Evolutionary conservation across 495 filamentous ascomycete species (phyloP).

Genomic region (Podospora pseudopauciseta): DNA sequence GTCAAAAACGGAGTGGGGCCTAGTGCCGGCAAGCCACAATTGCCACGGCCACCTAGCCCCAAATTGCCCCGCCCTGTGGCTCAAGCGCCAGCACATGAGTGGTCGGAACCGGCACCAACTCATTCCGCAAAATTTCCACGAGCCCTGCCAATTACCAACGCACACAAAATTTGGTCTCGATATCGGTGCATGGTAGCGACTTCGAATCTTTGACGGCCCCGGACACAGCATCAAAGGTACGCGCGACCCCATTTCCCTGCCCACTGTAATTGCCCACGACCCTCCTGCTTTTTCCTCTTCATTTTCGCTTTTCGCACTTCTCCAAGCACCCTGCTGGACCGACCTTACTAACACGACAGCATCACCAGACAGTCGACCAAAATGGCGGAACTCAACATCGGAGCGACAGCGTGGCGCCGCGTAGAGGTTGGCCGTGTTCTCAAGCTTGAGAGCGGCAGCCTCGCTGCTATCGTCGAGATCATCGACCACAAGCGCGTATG

Average conservation of each 20-base stretch:
- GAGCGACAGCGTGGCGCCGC: conserved; percentile 62
- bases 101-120: conserved; percentile 31
- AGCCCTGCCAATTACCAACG: conserved; percentile 38
- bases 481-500: conserved; percentile 99
- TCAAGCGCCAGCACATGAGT: conserved; percentile 9
- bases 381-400: conserved; percentile 37
- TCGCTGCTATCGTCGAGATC: conserved; percentile 95
- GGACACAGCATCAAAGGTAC: conserved; percentile 36
- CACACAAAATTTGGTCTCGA: conserved; percentile 38
- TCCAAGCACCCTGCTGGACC: conserved; percentile 9
- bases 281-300: conserved; percentile 12
- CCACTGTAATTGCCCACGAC: conserved; percentile 13
- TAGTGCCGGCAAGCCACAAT: conserved; percentile 10
- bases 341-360: conserved; percentile 27
- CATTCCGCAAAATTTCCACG: conserved; percentile 34
- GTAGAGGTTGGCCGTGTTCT: conserved; percentile 97
- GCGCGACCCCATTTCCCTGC: conserved; percentile 21
- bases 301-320: conserved; percentile 20
- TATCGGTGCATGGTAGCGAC: conserved; percentile 36
- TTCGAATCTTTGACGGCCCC: conserved; percentile 37
- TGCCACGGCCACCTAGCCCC: not conserved
- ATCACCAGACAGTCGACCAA: conserved; percentile 27
- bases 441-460: conserved; percentile 69
- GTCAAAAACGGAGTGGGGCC: not conserved
- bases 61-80: conserved; percentile 22